Conservation (phyloP, 768 basidiomycete genomes). For the Daedaleopsis nitida region DNA sequence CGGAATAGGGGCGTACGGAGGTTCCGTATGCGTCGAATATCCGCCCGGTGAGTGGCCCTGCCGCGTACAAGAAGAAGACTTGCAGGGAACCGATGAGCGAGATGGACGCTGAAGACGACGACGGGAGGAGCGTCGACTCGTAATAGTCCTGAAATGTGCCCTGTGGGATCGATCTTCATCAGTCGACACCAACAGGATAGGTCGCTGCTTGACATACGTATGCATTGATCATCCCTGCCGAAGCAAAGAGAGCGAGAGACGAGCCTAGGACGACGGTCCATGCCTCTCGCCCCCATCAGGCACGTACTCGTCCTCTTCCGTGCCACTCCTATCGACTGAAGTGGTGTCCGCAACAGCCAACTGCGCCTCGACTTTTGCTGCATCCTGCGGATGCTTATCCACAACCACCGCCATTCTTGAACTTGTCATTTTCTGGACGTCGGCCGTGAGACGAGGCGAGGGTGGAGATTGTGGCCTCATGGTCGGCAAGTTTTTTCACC, state of each 20-base stretch:
- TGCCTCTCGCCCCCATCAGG: conserved; percentile 31
- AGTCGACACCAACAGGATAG: background rate
- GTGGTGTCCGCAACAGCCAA: background rate
- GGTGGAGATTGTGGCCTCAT: too few species aligned
- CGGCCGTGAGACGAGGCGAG: too few species aligned
- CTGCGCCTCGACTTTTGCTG: background rate
- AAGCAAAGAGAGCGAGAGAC: conserved; percentile 22
- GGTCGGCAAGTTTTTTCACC: too few species aligned
- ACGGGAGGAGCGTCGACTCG: conserved; percentile 24
- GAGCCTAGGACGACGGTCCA: conserved; percentile 29
- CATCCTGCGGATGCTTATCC: background rate
- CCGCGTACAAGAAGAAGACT: conserved; percentile 29
- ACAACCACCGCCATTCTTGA: background rate
- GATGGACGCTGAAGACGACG: conserved; percentile 29
- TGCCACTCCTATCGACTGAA: background rate
- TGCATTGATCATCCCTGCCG: conserved; percentile 26
- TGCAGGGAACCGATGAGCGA: conserved; percentile 32
- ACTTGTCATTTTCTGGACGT: background rate
- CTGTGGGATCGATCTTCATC: conserved; percentile 12
- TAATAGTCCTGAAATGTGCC: conserved; percentile 34
- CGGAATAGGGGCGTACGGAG: conserved; percentile 11
- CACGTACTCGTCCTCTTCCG: conserved; percentile 6
- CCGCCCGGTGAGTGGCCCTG: conserved; percentile 27
- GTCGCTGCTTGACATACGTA: conserved; percentile 10
- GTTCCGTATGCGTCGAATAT: conserved; percentile 33